Evolutionary conservation across 2,329 filamentous ascomycete genomes (phyloP).

Genomic region (Aspergillus caelatus): DNA sequence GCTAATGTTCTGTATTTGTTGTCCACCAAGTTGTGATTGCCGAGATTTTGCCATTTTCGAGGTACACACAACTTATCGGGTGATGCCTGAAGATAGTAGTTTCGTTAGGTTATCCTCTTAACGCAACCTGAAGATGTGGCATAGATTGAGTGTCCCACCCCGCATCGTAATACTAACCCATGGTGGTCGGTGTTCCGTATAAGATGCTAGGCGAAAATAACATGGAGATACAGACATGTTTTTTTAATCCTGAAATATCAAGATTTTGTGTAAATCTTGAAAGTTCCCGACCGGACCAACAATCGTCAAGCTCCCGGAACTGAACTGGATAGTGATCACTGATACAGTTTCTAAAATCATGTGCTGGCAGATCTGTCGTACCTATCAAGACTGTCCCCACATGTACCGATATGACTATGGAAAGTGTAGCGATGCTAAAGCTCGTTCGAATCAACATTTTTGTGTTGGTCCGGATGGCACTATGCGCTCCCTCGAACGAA

Average conservation of each 20-base stretch:
- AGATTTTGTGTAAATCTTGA: not conserved
- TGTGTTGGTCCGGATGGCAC: slow-evolving; percentile 1
- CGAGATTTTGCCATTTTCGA: not conserved
- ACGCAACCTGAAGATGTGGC: not conserved
- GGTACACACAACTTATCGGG: not conserved
- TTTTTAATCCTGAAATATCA: not conserved
- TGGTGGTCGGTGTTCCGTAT: not conserved
- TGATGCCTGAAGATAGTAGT: not conserved
- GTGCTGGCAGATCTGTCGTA: slow-evolving; percentile 4
- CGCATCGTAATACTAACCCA: not conserved
- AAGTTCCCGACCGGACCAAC: not conserved
- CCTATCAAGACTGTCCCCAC: slow-evolving; percentile 1
- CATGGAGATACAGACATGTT: not conserved
- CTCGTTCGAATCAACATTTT: not conserved
- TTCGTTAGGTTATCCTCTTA: not conserved
- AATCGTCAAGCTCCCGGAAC: not conserved
- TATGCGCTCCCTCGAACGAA: slow-evolving; percentile 1
- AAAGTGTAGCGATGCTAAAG: slow-evolving; percentile 1
- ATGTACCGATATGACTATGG: slow-evolving; percentile 5
- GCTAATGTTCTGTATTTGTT: not conserved
- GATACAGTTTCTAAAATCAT: not conserved
- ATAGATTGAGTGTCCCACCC: not conserved
- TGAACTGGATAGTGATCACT: not conserved
- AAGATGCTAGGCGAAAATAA: not conserved
- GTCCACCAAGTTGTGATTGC: not conserved